These are phyloP conservation scores for Nannizziopsis arthrosporioides DNA, from an alignment of 2,329 filamentous ascomycete genomes.

Conservation along the genomic window DNA sequence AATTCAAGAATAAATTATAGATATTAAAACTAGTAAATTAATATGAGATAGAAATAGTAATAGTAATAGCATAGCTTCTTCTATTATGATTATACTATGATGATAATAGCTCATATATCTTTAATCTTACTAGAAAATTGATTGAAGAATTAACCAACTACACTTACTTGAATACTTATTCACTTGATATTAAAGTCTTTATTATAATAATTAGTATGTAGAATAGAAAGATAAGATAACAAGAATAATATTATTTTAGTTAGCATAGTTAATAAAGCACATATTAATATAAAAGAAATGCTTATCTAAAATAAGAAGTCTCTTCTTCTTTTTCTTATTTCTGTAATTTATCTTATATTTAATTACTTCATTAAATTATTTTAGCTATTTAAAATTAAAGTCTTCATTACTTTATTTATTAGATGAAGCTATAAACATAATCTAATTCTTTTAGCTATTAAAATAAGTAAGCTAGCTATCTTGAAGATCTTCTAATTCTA, in stretches of 20 bases:
- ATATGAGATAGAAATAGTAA: too few relatives aligned
- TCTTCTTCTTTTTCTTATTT: too few relatives aligned
- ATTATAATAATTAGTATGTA: conserved; percentile 9
- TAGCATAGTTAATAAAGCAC: conserved; percentile 2
- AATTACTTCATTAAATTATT: neutral
- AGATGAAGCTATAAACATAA: conserved; percentile 6
- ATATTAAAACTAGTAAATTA: too few relatives aligned
- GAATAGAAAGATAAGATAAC: conserved; percentile 6
- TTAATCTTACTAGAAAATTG: too few relatives aligned
- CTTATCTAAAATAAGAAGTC: conserved; percentile 7
- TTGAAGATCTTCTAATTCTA: conserved; percentile 3
- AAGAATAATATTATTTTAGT: conserved; percentile 1
- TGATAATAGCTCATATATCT: too few relatives aligned
- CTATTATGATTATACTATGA: too few relatives aligned
- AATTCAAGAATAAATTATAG: too few relatives aligned
- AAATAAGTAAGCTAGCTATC: conserved; percentile 6
- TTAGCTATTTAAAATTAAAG: conserved; percentile 1
- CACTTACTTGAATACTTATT: too few relatives aligned
- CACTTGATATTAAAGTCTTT: too few relatives aligned
- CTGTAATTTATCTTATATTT: neutral
- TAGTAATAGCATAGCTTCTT: too few relatives aligned
- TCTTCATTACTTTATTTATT: conserved; percentile 9
- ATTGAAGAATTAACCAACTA: too few relatives aligned
- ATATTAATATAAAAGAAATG: conserved; percentile 10
- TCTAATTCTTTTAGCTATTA: neutral